Conservation (phyloP, 495 filamentous ascomycete species). For the Peziza echinospora region DNA sequence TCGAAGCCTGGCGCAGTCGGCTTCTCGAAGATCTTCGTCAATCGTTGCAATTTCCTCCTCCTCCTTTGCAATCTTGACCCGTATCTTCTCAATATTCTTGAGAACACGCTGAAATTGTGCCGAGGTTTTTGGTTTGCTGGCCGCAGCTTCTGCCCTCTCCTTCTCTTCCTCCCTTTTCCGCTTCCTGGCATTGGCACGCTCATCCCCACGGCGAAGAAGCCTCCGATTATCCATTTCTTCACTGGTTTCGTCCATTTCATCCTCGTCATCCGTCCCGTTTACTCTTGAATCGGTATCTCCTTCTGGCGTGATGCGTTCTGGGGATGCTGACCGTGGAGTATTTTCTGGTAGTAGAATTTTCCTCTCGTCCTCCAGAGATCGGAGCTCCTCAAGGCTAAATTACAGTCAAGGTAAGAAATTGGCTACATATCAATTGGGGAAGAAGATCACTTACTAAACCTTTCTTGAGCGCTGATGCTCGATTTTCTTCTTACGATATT, state of each 20-base stretch:
- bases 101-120: slow-evolving; percentile 67
- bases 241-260: slow-evolving; percentile 42
- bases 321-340: slow-evolving; percentile 41
- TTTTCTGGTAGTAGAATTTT: slow-evolving; percentile 67
- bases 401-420: slow-evolving; percentile 8
- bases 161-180: slow-evolving; percentile 67
- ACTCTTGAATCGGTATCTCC: slow-evolving; percentile 43
- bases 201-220: slow-evolving; percentile 52
- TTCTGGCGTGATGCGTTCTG: slow-evolving; percentile 30
- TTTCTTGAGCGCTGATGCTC: slow-evolving; percentile 71
- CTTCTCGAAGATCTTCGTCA: slow-evolving; percentile 81
- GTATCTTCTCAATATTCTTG: slow-evolving; percentile 69
- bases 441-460: slow-evolving; percentile 42
- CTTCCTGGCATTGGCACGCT: slow-evolving; percentile 57
- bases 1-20: slow-evolving; percentile 73
- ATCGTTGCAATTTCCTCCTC: slow-evolving; percentile 65
- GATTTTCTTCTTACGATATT: slow-evolving; percentile 83
- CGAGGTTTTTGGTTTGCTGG: slow-evolving; percentile 65
- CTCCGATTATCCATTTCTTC: slow-evolving; percentile 40
- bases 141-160: slow-evolving; percentile 57
- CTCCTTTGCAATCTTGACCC: slow-evolving; percentile 51
- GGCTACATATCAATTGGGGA: no score
- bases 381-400: slow-evolving; percentile 58
- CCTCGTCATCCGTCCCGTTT: slow-evolving; percentile 34
- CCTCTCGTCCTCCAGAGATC: slow-evolving; percentile 61